Base-by-base conservation (phyloP, 352 stramenopile species). In the Globisporangium takayamanum region DNA sequence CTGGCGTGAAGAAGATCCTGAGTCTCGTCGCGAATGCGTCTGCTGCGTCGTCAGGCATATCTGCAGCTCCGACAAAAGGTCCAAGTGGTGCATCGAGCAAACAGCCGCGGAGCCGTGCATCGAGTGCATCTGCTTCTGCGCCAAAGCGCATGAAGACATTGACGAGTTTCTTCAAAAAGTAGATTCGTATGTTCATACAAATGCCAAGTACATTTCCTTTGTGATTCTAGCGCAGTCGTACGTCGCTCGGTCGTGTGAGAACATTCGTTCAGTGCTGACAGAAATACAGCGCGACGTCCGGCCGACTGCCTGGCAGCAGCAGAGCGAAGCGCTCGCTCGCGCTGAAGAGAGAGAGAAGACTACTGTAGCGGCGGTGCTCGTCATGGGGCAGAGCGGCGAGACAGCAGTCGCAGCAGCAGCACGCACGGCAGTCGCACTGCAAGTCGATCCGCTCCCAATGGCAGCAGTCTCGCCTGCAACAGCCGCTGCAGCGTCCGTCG, bases 1-100 rank as follows among this genome's bases (percentile, higher is more conserved):
- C 87, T 0, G 87, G 88, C 41, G 82, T 93, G 49, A 89, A 89
- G 67, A 96, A 96, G 61, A 91, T 95, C 26, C 55, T 96, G 41
- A 55, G 81, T 33, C 69, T 88, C 6, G 73, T 91, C 6, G 41
- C 66, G 14, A 64, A 2, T 33, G 50, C 50, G 22, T n/a, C 50
- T 44, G 36, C 6, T 28, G 18, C 44, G 25, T 6, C 44, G 20
- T 16, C 44, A 49, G 44, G 11, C 44, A 25, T 2, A 25, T 16
- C 44, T 45, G 39, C 12, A 45, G 39, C 39, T 10, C 39, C 12
- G 14, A 2, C 14, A 14, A 72, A 50, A 20, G 49, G 22, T 33
- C 48, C 3, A 5, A 44, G 22, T 22, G 25, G 36, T 47, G 25
- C 14, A 22, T 2, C 16, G 57, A 54, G 16, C 30, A 54, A 54